Evolutionary conservation across 2,329 filamentous ascomycete genomes (phyloP).

Genomic region (Teratosphaeriaceae sp.): DNA sequence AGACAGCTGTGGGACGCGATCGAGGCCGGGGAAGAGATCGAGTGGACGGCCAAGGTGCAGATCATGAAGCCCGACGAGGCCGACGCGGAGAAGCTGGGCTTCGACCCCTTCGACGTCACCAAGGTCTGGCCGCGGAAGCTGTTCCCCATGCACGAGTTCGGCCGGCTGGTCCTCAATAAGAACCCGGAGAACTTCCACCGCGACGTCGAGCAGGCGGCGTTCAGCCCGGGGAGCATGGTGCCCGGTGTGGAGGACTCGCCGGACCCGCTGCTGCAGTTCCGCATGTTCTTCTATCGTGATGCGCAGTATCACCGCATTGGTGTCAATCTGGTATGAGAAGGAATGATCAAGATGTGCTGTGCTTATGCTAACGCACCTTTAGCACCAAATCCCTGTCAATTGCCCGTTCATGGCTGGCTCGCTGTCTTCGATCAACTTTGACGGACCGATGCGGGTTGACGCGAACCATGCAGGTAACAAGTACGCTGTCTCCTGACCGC

Average conservation of each 20-base stretch:
- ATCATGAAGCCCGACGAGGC: slow-evolving; percentile 43
- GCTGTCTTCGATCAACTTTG: slow-evolving; percentile 43
- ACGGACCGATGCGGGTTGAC: slow-evolving; percentile 44
- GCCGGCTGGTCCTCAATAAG: slow-evolving; percentile 46
- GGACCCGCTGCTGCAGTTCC: slow-evolving; percentile 44
- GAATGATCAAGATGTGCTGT: slow-evolving; percentile 43
- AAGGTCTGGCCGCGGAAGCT: slow-evolving; percentile 46
- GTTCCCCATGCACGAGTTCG: slow-evolving; percentile 46
- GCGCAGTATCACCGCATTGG: slow-evolving; percentile 49
- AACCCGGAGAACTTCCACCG: slow-evolving; percentile 48
- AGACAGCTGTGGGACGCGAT: slow-evolving; percentile 41
- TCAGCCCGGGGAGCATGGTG: slow-evolving; percentile 46
- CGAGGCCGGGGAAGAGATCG: slow-evolving; percentile 35
- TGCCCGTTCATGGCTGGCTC: slow-evolving; percentile 45
- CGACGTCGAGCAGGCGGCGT: slow-evolving; percentile 47
- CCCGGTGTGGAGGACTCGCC: slow-evolving; percentile 46
- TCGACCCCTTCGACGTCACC: slow-evolving; percentile 49
- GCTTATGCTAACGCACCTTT: neutral
- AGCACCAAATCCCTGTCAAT: slow-evolving; percentile 41
- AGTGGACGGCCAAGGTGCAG: slow-evolving; percentile 41
- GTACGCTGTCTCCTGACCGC: too few relatives aligned
- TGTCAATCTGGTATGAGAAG: too few relatives aligned
- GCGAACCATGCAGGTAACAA: slow-evolving; percentile 43
- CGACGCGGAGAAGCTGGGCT: slow-evolving; percentile 43
- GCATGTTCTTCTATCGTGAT: slow-evolving; percentile 42